A percentile compares a stretch with the other conserved stretches of the same genome.
Evolutionary conservation across 371 early-diverging fungal genomes (phyloP).

Genomic region (Mortierella sp.): DNA sequence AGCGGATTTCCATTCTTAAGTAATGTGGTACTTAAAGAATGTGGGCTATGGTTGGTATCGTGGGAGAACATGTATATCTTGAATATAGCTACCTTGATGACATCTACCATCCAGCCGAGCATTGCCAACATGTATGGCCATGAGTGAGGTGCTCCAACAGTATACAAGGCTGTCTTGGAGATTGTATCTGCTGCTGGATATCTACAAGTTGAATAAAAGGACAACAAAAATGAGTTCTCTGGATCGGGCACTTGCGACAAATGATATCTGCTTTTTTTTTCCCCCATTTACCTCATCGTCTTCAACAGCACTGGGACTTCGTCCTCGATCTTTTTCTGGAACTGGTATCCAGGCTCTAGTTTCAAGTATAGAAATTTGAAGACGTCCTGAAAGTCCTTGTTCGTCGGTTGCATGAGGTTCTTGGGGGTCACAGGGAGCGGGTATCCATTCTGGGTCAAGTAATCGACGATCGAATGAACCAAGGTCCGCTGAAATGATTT

Average conservation of each 20-base stretch:
- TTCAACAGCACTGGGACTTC: conserved; percentile 85
- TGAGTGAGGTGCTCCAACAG: conserved; percentile 87
- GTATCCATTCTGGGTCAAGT: conserved; percentile 80
- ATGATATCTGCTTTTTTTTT: too few species aligned
- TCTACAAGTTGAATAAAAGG: conserved; percentile 60
- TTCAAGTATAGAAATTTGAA: conserved; percentile 90
- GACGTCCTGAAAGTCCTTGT: conserved; percentile 90
- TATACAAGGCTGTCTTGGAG: conserved; percentile 82
- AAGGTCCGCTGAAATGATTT: conserved; percentile 74
- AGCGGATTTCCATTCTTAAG: too few species aligned
- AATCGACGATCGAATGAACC: conserved; percentile 73
- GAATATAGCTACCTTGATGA: conserved; percentile 76
- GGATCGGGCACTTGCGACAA: not conserved
- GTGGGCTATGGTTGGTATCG: too few species aligned
- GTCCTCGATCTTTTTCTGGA: conserved; percentile 84
- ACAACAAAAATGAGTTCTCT: not conserved
- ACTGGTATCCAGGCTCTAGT: conserved; percentile 80
- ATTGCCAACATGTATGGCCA: conserved; percentile 93
- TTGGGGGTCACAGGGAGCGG: conserved; percentile 71
- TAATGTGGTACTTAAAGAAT: too few species aligned
- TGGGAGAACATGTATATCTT: too few species aligned
- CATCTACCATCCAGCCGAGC: conserved; percentile 91
- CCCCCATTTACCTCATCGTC: conserved; percentile 70
- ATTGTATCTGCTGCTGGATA: conserved; percentile 95
- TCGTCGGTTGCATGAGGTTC: conserved; percentile 75